Percentiles rank a stretch among this genome's conserved stretches.
Conservation (phyloP, 2,329 filamentous ascomycete species). For the Xylaria sp. region DNA sequence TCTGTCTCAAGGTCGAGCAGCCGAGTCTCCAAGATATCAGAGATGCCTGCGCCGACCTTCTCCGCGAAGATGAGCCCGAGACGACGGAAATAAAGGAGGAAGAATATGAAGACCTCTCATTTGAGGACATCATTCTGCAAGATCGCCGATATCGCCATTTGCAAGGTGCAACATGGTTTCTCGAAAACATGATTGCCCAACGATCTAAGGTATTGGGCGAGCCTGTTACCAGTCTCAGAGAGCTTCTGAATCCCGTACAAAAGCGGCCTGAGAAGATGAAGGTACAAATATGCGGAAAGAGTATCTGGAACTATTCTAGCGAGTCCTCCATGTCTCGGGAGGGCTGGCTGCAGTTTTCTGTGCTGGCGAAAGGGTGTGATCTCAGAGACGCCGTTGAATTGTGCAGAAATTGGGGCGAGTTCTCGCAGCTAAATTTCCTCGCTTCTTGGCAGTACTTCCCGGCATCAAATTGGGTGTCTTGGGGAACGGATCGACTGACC, state of each 20-base stretch:
- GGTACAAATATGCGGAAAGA: constrained; percentile 59
- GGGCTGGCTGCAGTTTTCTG: constrained; percentile 62
- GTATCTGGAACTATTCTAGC: constrained; percentile 62
- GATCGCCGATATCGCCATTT: constrained; percentile 29
- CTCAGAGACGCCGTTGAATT: constrained; percentile 57
- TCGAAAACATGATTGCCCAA: constrained; percentile 49
- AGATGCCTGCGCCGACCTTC: constrained; percentile 62
- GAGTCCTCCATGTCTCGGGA: constrained; percentile 58
- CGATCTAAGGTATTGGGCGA: constrained; percentile 46
- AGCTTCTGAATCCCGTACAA: background rate
- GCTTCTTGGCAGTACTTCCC: constrained; percentile 59
- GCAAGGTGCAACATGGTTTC: constrained; percentile 36
- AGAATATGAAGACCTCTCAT: constrained; percentile 41
- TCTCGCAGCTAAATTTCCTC: constrained; percentile 59
- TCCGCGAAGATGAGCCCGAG: constrained; percentile 50
- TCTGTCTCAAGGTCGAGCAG: constrained; percentile 59
- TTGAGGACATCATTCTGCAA: constrained; percentile 44
- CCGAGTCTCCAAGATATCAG: constrained; percentile 60
- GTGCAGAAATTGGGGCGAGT: constrained; percentile 62
- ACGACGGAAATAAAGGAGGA: constrained; percentile 48
- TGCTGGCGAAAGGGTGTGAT: constrained; percentile 60
- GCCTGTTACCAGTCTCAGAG: constrained; percentile 7
- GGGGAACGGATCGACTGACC: constrained; percentile 52
- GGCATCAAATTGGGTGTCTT: constrained; percentile 56
- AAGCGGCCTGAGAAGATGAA: constrained; percentile 52